Percentiles rank a stretch among this genome's conserved stretches.
phyloP scores from a whole-genome alignment of 2,329 filamentous ascomycete genomes.

The Daldinia sp. region DNA sequence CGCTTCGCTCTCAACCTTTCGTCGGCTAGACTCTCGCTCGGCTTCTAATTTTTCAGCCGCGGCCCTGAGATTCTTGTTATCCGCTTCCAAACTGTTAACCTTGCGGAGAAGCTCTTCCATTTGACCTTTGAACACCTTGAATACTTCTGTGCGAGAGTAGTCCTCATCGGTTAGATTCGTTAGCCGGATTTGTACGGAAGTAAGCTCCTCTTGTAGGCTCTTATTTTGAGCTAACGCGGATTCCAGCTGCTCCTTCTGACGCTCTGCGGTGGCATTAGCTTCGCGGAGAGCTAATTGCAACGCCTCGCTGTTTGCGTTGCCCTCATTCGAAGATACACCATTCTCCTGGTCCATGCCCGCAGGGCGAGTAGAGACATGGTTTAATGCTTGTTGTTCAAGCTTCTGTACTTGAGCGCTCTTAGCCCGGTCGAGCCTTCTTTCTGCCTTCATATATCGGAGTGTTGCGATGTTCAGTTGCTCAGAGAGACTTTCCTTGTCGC shows the following conservation, averaged over 20 bases:
- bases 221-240: constrained; percentile 80
- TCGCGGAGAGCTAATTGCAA: constrained; percentile 81
- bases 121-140: constrained; percentile 88
- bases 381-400: constrained; percentile 86
- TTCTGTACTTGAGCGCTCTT: constrained; percentile 92
- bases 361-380: constrained; percentile 65
- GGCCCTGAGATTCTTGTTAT: constrained; percentile 83
- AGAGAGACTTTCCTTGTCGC: constrained; percentile 84
- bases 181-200: constrained; percentile 71
- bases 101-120: constrained; percentile 93
- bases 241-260: constrained; percentile 89
- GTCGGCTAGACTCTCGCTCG: constrained; percentile 83
- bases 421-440: constrained; percentile 90
- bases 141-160: constrained; percentile 89
- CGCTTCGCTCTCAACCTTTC: constrained; percentile 82
- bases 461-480: constrained; percentile 89
- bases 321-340: constrained; percentile 63
- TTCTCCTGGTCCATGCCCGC: constrained; percentile 58
- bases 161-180: constrained; percentile 88
- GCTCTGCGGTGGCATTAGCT: constrained; percentile 76
- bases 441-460: constrained; percentile 90
- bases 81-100: constrained; percentile 89
- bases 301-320: constrained; percentile 67
- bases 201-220: constrained; percentile 78
- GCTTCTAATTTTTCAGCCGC: constrained; percentile 86